A percentile compares a stretch with the other conserved stretches of the same genome.
These are phyloP conservation scores for Carallia pectinifolia DNA, from an alignment of 345 rosid species.

Conservation along the genomic window DNA sequence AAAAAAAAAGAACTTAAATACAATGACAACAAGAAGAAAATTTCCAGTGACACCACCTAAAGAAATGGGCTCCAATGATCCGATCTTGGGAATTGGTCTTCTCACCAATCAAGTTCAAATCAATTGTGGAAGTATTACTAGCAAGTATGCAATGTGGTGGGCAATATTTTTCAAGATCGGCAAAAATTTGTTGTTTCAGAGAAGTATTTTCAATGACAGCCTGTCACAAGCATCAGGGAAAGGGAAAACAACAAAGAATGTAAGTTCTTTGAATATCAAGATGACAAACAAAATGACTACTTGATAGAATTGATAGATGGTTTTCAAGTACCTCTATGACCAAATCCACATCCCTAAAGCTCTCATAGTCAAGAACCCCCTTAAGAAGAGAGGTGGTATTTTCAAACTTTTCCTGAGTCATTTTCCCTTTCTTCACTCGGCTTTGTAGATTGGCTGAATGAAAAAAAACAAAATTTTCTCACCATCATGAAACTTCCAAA, in stretches of 20 bases:
- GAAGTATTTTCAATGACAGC: conserved; percentile 88
- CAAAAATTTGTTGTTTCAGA: conserved; percentile 93
- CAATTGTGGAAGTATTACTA: conserved; percentile 93
- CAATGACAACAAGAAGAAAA: neutral
- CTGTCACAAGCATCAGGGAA: conserved; percentile 52
- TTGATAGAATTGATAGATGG: conserved; percentile 1
- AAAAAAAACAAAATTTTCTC: conserved; percentile 14
- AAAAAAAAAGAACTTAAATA: neutral
- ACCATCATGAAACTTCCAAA: conserved; percentile 13
- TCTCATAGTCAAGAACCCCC: conserved; percentile 79
- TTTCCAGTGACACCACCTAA: conserved; percentile 52
- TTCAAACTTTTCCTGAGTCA: conserved; percentile 79
- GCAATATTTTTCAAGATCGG: conserved; percentile 88
- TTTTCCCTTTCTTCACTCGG: conserved; percentile 77
- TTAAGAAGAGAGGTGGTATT: conserved; percentile 70
- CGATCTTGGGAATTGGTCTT: conserved; percentile 74
- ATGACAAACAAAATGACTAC: conserved; percentile 2
- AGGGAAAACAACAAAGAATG: conserved; percentile 12
- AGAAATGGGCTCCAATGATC: conserved; percentile 95
- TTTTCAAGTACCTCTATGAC: conserved; percentile 75
- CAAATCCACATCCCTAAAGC: conserved; percentile 87
- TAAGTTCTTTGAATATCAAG: conserved; percentile 13
- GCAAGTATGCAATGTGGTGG: conserved; percentile 88
- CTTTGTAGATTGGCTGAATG: conserved; percentile 85
- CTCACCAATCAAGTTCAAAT: conserved; percentile 83